Conservation (phyloP, 148 eudicot species). For the Silene uniflora region DNA sequence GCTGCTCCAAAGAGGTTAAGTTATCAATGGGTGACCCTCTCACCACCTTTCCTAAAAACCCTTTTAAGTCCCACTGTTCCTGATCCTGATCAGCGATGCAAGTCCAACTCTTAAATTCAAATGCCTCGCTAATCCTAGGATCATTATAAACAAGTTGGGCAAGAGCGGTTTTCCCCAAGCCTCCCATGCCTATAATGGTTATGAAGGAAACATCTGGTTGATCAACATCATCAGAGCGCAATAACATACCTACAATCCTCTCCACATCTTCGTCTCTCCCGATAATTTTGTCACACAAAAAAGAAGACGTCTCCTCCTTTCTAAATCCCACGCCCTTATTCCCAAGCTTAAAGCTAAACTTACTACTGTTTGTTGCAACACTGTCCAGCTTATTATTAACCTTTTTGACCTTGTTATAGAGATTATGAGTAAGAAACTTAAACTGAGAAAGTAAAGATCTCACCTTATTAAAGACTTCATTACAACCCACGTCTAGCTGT, state of each 20-base stretch:
- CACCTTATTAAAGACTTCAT: constrained; percentile 9
- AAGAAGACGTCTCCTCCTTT: constrained; percentile 9
- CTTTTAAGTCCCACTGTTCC: not conserved
- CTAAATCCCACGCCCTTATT: not conserved
- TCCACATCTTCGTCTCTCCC: constrained; percentile 34
- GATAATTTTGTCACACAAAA: constrained; percentile 17
- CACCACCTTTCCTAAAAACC: not conserved
- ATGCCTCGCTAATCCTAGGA: constrained; percentile 14
- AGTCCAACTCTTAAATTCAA: constrained; percentile 24
- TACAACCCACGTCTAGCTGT: not conserved
- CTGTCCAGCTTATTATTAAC: constrained; percentile 15
- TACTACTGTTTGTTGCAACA: constrained; percentile 6
- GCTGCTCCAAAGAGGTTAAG: not conserved
- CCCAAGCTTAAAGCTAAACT: constrained; percentile 10
- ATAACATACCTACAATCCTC: constrained; percentile 17
- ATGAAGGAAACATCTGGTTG: constrained; percentile 17
- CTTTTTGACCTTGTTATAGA: not conserved
- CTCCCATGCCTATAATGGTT: constrained; percentile 34
- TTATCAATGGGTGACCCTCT: not conserved
- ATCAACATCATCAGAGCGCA: constrained; percentile 2
- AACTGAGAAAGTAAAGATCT: not conserved
- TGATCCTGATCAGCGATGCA: constrained; percentile 24
- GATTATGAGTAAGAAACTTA: not conserved
- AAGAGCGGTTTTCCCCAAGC: constrained; percentile 37
- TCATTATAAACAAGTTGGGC: constrained; percentile 30